Evolutionary conservation across 371 early-diverging fungal species (phyloP).

Genomic region (Dentiscutata heterogama): DNA sequence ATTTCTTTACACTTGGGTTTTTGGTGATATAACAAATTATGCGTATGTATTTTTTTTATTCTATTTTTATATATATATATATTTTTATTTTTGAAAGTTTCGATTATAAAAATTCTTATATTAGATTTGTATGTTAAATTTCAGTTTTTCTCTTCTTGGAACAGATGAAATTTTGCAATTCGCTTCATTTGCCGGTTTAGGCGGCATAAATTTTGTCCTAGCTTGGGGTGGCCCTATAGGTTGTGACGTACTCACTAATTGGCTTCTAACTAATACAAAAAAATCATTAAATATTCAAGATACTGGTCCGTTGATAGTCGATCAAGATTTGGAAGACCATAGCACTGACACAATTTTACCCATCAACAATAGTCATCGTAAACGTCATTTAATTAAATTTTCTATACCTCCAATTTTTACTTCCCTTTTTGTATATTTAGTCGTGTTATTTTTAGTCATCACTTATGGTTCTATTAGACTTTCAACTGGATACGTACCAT

Average conservation of each 20-base stretch:
- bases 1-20: not conserved
- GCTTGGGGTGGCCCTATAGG: constrained; percentile 29
- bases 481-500: not conserved
- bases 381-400: not conserved
- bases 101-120: not conserved
- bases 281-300: not conserved
- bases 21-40: constrained; percentile 26
- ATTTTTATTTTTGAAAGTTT: not conserved
- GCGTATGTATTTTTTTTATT: constrained; percentile 3
- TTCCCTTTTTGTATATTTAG: constrained; percentile 8
- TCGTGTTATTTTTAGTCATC: constrained; percentile 7
- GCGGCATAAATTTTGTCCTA: constrained; percentile 34
- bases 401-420: not conserved
- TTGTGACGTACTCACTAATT: not conserved
- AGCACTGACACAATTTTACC: not conserved
- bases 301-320: not conserved
- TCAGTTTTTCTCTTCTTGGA: not conserved
- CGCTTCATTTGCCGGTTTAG: constrained; percentile 30
- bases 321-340: not conserved
- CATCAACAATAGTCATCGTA: not conserved
- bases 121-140: not conserved
- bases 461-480: constrained; percentile 30
- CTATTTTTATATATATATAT: no score
- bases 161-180: not conserved
- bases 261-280: not conserved